These are phyloP conservation scores for Hanseniaspora nectarophila DNA, from an alignment of 805 yeast genomes.

Conservation along the genomic window DNA sequence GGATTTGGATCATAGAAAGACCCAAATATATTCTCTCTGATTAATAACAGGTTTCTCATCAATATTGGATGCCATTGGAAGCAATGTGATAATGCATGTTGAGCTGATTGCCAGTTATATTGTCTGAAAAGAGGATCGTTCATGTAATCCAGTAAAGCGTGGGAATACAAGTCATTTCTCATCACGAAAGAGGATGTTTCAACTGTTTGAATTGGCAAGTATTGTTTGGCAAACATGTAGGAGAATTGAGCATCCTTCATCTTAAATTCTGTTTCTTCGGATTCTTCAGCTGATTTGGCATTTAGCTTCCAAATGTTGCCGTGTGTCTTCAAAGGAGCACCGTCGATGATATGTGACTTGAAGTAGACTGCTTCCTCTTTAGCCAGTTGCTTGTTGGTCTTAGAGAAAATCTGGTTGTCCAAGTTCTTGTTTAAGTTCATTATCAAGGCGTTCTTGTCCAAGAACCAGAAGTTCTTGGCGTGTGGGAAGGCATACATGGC, in stretches of 20 bases:
- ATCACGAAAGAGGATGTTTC: conserved; percentile 46
- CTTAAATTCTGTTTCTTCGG: conserved; percentile 42
- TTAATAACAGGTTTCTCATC: conserved; percentile 58
- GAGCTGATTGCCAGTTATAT: conserved; percentile 46
- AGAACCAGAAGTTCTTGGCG: conserved; percentile 81
- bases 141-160: conserved; percentile 69
- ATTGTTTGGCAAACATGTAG: conserved; percentile 11
- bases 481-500: conserved; percentile 91
- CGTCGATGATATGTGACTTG: conserved; percentile 40
- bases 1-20: conserved; percentile 32
- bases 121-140: conserved; percentile 56
- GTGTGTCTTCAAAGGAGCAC: conserved; percentile 40
- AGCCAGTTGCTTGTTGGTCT: conserved; percentile 43
- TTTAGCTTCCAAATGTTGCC: conserved; percentile 60
- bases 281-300: conserved; percentile 48
- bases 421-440: conserved; percentile 59
- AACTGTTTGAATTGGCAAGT: conserved; percentile 7
- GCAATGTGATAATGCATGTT: conserved; percentile 64
- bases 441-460: conserved; percentile 67
- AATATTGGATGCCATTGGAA: conserved; percentile 90
- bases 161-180: conserved; percentile 51
- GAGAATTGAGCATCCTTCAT: conserved; percentile 11
- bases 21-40: conserved; percentile 51
- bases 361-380: not conserved
- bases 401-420: conserved; percentile 44